Percentiles rank a stretch among this genome's conserved stretches.
phyloP scores from a whole-genome alignment of 2,329 filamentous ascomycete species.

The Fusarium albosuccineum region DNA sequence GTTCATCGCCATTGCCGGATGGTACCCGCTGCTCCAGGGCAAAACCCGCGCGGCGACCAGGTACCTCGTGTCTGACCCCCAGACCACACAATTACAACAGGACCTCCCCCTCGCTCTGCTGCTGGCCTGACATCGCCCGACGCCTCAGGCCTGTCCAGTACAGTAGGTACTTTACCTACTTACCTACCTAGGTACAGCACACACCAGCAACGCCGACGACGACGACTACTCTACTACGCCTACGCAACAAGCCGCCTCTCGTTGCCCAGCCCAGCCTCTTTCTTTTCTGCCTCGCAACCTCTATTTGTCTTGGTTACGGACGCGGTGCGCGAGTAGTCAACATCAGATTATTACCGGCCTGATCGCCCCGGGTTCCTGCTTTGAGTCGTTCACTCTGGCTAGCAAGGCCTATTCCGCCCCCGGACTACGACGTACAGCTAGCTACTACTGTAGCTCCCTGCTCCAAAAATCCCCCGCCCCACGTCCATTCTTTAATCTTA shows the following conservation, averaged over 20 bases:
- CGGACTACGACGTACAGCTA: constrained; percentile 20
- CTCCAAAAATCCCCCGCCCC: constrained; percentile 34
- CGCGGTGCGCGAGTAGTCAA: no score
- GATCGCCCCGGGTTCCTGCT: constrained; percentile 1
- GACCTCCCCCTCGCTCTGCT: no score
- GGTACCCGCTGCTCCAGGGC: no score
- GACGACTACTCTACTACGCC: no score
- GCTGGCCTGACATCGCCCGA: constrained; percentile 17
- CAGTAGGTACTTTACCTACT: constrained; percentile 2
- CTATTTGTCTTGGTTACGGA: no score
- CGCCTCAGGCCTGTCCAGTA: neutral
- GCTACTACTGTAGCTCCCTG: constrained; percentile 31
- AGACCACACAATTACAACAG: no score
- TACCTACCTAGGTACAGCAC: neutral
- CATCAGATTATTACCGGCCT: no score
- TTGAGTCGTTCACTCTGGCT: constrained; percentile 8
- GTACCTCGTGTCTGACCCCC: no score
- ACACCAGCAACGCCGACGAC: no score
- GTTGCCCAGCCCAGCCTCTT: constrained; percentile 5
- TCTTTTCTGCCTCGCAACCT: constrained; percentile 6
- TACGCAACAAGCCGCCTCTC: neutral
- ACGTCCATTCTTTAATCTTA: constrained; percentile 42
- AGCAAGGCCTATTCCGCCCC: constrained; percentile 3
- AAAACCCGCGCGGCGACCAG: no score
- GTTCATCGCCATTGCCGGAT: no score